These are phyloP conservation scores for Peltaster fructicola DNA, from an alignment of 2,329 filamentous ascomycete species.

Conservation along the genomic window DNA sequence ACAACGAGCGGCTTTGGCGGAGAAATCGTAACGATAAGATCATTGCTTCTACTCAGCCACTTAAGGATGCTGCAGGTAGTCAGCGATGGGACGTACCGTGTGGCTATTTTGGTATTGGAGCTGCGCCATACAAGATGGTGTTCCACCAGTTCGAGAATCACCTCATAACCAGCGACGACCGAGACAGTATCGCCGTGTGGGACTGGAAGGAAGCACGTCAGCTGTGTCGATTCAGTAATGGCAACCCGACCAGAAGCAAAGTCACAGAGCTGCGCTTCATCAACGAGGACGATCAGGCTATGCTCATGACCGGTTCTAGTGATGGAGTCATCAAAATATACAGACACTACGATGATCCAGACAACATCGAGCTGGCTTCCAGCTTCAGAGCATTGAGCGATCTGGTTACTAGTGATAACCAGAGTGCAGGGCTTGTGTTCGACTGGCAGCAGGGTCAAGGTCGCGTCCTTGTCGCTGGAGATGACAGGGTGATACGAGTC, in stretches of 20 bases:
- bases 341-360: constrained; percentile 68
- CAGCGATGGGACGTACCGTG: constrained; percentile 74
- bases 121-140: constrained; percentile 79
- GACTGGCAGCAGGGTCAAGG: constrained; percentile 99
- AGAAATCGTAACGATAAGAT: constrained; percentile 85
- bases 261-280: constrained; percentile 95
- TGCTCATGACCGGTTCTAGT: constrained; percentile 86
- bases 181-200: constrained; percentile 76
- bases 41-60: constrained; percentile 77
- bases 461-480: constrained; percentile 83
- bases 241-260: constrained; percentile 75
- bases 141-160: constrained; percentile 98
- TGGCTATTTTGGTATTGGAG: constrained; percentile 72
- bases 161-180: constrained; percentile 80
- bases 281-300: constrained; percentile 92
- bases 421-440: constrained; percentile 89
- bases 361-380: constrained; percentile 67
- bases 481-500: constrained; percentile 85
- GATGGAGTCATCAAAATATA: constrained; percentile 91
- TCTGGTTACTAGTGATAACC: constrained; percentile 70
- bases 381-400: constrained; percentile 85
- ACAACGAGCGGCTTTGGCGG: constrained; percentile 87
- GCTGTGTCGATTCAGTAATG: constrained; percentile 78
- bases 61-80: constrained; percentile 72
- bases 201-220: constrained; percentile 70